phyloP scores from a whole-genome alignment of 208 protist genomes.

The Crithidia fasciculata region DNA sequence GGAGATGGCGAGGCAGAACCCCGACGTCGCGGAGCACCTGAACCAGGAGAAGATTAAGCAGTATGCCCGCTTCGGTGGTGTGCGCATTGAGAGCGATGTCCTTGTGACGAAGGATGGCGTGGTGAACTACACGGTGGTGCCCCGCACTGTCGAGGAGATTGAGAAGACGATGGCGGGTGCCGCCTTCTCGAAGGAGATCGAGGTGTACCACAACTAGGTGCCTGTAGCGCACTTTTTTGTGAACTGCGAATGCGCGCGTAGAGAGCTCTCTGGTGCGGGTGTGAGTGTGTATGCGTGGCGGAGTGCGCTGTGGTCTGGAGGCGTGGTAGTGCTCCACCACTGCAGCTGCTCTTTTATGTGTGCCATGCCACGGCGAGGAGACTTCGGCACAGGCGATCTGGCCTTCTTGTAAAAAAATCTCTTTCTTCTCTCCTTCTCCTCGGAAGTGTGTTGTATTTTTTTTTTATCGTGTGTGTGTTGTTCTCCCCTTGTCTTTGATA shows the following conservation, averaged over 20 bases:
- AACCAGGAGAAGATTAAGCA: conserved; percentile 85
- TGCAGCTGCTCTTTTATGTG: too few species aligned
- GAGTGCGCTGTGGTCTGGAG: too few species aligned
- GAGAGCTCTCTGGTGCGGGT: not conserved
- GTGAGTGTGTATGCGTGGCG: too few species aligned
- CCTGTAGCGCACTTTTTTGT: not conserved
- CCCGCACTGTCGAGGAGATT: conserved; percentile 88
- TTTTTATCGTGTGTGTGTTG: not conserved
- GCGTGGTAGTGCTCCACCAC: too few species aligned
- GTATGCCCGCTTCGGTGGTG: conserved; percentile 94
- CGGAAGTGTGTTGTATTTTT: not conserved
- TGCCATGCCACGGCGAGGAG: too few species aligned
- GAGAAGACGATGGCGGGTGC: conserved; percentile 83
- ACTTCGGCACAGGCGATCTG: too few species aligned
- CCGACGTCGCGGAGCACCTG: conserved; percentile 76
- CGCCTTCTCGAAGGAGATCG: conserved; percentile 62
- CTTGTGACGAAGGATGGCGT: conserved; percentile 93
- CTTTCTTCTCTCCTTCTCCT: not conserved
- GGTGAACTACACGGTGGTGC: conserved; percentile 85
- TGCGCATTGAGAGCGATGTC: conserved; percentile 98
- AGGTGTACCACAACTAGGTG: conserved; percentile 64
- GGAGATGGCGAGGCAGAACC: conserved; percentile 73
- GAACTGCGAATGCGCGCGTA: not conserved
- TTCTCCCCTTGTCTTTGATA: not conserved
- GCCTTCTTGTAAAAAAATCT: not conserved